Base-by-base conservation (phyloP, 75 land plant genomes). In the Larix kaempferi region DNA sequence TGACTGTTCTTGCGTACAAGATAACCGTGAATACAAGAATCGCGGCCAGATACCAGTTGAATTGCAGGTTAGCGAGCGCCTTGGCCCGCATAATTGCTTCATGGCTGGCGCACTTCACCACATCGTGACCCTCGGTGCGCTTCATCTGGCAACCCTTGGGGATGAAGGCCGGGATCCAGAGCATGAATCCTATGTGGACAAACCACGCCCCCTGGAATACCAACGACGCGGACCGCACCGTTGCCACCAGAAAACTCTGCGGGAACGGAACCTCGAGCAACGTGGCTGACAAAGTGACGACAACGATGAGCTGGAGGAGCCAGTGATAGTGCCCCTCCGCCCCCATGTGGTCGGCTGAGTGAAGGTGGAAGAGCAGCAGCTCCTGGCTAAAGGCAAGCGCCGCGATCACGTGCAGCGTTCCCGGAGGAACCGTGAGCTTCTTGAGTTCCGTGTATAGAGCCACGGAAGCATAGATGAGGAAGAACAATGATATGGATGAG, bases 271-370 rank as follows among this genome's bases (percentile, higher is more conserved):
- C 77, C 27, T 87, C 80, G 12, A 73, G 17, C 13, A 88, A 14
- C 35, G 89, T 81, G 57, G 84, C 58, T 8, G 82, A 16, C 5
- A 91, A n/a, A 16, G 87, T 79, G 56, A 80, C 81, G 8, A 58
- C 71, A 21, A 88, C 85, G 59, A 84, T 79, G 21, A 88, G 35
- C 76, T 92, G 92, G 26, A 94, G 79, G 12, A 94, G 89, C 95
- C 91, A 85, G 56, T 94, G 94, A 82, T 94, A 94, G 77, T 90
- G 93, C 8, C 89, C 86, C 73, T 91, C 93, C 11, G 88, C 65
- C 3, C 93, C 89, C 49, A 83, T 77, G 58, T 87, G 91, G 57
- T 90, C 91, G 37, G 89, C 71, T 0, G 97, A 94, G 82, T 94
- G 97, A 79, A 88, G 87, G 76, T 87, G 91, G 65, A 92, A 86